Conservation (phyloP, 1,284 basidiomycete species). For the Microstroma glucosiphilum region DNA sequence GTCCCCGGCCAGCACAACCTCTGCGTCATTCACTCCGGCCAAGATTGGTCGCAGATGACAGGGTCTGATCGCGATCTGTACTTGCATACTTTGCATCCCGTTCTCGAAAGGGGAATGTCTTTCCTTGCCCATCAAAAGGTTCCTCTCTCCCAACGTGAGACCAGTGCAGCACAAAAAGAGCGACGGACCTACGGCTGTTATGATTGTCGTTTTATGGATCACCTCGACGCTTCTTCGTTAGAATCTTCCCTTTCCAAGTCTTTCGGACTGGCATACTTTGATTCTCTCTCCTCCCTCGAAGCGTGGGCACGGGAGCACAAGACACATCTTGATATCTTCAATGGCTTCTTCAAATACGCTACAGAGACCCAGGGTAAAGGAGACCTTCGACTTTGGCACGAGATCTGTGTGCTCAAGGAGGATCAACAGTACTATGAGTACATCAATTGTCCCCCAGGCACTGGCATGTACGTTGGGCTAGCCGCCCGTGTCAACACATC, state of each 20-base stretch:
- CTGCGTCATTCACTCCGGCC: slow-evolving; percentile 12
- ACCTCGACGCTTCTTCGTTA: slow-evolving; percentile 1
- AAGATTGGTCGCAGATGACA: slow-evolving; percentile 4
- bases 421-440: slow-evolving; percentile 11
- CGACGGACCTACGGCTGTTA: background rate
- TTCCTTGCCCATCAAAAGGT: background rate
- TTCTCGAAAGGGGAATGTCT: slow-evolving; percentile 1
- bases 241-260: slow-evolving; percentile 4
- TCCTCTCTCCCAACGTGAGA: too few relatives aligned
- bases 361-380: slow-evolving; percentile 6
- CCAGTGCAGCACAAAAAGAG: background rate
- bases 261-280: slow-evolving; percentile 10
- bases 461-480: slow-evolving; percentile 2
- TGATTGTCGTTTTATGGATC: slow-evolving; percentile 10
- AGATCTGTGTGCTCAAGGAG: slow-evolving; percentile 6
- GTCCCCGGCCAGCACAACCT: slow-evolving; percentile 5
- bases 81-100: slow-evolving; percentile 6
- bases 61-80: slow-evolving; percentile 9
- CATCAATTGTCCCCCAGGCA: slow-evolving; percentile 8
- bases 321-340: slow-evolving; percentile 11
- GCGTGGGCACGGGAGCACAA: slow-evolving; percentile 8
- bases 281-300: slow-evolving; percentile 6
- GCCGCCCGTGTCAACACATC: too few relatives aligned
- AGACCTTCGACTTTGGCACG: slow-evolving; percentile 6
- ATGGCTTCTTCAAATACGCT: slow-evolving; percentile 10